These are phyloP conservation scores for Lasiosphaeris hirsuta DNA, from an alignment of 495 filamentous ascomycete species.

Conservation along the genomic window DNA sequence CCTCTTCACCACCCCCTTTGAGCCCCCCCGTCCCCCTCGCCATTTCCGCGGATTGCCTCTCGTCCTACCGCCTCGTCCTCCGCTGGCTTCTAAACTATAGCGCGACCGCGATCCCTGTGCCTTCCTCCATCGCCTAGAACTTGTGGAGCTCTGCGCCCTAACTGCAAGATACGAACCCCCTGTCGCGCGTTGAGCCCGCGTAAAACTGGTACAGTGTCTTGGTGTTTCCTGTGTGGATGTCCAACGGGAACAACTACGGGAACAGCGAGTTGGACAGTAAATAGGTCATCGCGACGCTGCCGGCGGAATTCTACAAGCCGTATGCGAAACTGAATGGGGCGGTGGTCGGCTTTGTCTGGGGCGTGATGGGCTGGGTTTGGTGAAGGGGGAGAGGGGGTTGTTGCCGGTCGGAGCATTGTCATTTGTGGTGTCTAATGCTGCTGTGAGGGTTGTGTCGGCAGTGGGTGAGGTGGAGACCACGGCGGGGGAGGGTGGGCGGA, in stretches of 20 bases:
- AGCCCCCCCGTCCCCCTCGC: background rate
- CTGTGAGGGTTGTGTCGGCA: background rate
- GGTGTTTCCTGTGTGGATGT: constrained; percentile 4
- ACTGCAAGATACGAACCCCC: background rate
- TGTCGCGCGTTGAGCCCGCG: background rate
- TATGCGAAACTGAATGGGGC: constrained; percentile 6
- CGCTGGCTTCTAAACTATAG: constrained; percentile 15
- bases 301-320: constrained; percentile 1
- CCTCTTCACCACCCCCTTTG: background rate
- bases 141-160: constrained; percentile 11
- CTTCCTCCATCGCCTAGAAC: constrained; percentile 14
- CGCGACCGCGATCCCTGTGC: constrained; percentile 11
- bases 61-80: constrained; percentile 6
- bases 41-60: background rate
- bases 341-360: constrained; percentile 2
- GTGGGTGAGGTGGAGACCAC: background rate
- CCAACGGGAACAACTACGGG: constrained; percentile 4
- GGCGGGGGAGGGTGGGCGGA: too few relatives aligned
- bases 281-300: background rate
- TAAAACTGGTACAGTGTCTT: background rate
- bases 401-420: background rate
- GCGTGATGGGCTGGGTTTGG: background rate
- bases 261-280: background rate
- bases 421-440: background rate
- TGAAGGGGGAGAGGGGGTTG: background rate